Evolutionary conservation across 306 rosid genomes (phyloP), one percentile per base, ranked within the genome.

Genomic region (Begonia masoniana): DNA sequence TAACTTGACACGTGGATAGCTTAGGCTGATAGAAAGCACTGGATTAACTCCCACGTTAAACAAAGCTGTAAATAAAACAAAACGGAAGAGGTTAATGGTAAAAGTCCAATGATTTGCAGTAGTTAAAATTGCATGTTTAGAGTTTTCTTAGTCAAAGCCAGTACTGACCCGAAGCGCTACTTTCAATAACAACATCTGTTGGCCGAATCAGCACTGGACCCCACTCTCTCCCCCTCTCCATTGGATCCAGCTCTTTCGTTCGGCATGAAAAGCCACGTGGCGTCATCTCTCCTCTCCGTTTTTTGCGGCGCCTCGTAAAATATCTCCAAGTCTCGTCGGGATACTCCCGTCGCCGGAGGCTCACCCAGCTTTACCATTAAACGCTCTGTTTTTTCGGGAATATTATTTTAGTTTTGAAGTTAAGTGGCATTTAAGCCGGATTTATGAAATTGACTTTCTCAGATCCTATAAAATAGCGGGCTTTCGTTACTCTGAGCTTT

Each of bases 391-490:
- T 24, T 24, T 24, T 24, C 2, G 2, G 1, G 16, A 51, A 51
- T 52, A 3, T 13, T 19, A 7, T 0, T 45, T 45, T 45, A 13
- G 48, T 12, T 10, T 1, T 1, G 5, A 45, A 42, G 36, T 59
- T 23, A 54, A 24, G 31, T 24, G 31, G 31, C 31, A 24, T 24
- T 24, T 24, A 24, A 24, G 65, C 78, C 71, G 50, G 59, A 56
- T 65, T 24, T 77, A 67, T 60, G 39, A 50, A 60, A 60, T 39
- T 47, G 78, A 73, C 70, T 15, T 70, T 71, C 74, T 55, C 59
- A 57, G 69, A 74, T 70, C 82, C 94, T 82, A 78, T 81, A 78
- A 74, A 87, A 65, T 52, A 43, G 82, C 66, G 21, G 13, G 47
- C 58, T 61, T 23, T 54, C 57, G 56, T 42, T 56, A 43, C 57